Evolutionary conservation across 1,284 basidiomycete genomes (phyloP).

Genomic region (Cutaneotrichosporon spelunceum): DNA sequence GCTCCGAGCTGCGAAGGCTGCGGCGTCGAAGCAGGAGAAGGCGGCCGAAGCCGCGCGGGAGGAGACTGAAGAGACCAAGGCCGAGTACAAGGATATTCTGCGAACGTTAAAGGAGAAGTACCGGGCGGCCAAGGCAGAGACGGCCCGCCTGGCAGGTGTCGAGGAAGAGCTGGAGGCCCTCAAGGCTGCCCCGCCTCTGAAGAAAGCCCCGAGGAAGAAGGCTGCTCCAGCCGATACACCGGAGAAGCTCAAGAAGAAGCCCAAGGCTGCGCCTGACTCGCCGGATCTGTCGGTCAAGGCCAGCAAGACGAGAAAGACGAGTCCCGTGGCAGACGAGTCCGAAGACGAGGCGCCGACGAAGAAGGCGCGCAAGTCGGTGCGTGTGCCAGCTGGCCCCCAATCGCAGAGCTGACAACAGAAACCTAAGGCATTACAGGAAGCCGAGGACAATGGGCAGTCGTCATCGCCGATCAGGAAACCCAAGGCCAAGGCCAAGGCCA

Average conservation of each 20-base stretch:
- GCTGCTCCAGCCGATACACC: background rate
- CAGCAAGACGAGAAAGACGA: conserved; percentile 20
- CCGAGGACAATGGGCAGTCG: background rate
- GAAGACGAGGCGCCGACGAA: conserved; percentile 32
- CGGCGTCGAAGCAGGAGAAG: conserved; percentile 28
- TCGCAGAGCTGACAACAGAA: background rate
- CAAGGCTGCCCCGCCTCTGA: conserved; percentile 20
- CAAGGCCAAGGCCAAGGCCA: background rate
- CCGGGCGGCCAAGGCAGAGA: conserved; percentile 32
- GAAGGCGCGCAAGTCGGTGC: conserved; percentile 28
- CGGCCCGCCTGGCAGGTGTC: conserved; percentile 27
- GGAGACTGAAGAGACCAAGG: conserved; percentile 26
- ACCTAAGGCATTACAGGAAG: conserved; percentile 2
- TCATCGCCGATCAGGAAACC: background rate
- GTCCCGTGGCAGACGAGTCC: conserved; percentile 25
- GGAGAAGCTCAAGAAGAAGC: conserved; percentile 9
- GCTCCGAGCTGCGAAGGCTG: conserved; percentile 31
- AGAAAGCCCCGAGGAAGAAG: conserved; percentile 11
- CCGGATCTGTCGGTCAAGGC: background rate
- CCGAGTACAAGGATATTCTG: conserved; percentile 24
- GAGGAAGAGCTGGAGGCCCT: conserved; percentile 38
- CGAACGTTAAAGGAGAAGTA: conserved; percentile 28
- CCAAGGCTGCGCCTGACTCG: conserved; percentile 10
- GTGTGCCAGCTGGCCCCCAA: background rate
- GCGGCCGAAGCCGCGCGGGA: conserved; percentile 35